A percentile compares a stretch with the other conserved stretches of the same genome.
Conservation (phyloP, 139 green algal genomes). For the Auxenochlorella protothecoides region DNA sequence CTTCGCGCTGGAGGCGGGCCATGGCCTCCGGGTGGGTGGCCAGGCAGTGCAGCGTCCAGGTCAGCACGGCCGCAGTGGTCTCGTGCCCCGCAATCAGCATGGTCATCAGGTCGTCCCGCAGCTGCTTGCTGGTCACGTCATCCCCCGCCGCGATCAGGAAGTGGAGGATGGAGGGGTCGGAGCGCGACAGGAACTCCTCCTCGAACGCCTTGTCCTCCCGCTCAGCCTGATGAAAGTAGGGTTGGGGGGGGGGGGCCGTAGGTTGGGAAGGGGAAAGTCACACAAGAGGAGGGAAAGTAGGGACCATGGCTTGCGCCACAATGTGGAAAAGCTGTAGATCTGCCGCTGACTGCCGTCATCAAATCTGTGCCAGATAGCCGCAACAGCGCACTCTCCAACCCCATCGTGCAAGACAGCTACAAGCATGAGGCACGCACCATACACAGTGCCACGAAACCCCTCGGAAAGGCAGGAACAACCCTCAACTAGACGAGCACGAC, state of each 20-base stretch:
- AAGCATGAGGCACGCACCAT: too few species aligned
- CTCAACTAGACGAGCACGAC: background rate
- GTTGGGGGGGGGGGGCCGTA: background rate
- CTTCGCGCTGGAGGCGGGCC: constrained; percentile 42
- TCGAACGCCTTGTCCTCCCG: constrained; percentile 82
- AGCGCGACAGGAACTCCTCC: constrained; percentile 86
- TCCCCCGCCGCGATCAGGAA: constrained; percentile 83
- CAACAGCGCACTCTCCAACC: too few species aligned
- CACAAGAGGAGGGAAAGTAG: background rate
- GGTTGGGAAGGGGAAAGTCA: background rate
- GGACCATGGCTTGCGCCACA: background rate
- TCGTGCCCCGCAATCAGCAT: constrained; percentile 96
- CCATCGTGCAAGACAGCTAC: too few species aligned
- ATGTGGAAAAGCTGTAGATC: too few species aligned
- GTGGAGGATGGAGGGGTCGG: constrained; percentile 89
- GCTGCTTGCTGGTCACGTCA: constrained; percentile 87
- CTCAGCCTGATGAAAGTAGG: constrained; percentile 42
- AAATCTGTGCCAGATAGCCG: too few species aligned
- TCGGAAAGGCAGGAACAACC: too few species aligned
- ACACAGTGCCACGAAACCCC: too few species aligned
- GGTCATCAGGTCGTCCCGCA: constrained; percentile 96
- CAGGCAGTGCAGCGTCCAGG: constrained; percentile 84
- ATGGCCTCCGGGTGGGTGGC: constrained; percentile 53
- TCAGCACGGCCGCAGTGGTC: constrained; percentile 92
- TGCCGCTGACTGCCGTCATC: too few species aligned